Base-by-base conservation (phyloP, 2,329 filamentous ascomycete species). In the Phyllosticta citrichinensis region DNA sequence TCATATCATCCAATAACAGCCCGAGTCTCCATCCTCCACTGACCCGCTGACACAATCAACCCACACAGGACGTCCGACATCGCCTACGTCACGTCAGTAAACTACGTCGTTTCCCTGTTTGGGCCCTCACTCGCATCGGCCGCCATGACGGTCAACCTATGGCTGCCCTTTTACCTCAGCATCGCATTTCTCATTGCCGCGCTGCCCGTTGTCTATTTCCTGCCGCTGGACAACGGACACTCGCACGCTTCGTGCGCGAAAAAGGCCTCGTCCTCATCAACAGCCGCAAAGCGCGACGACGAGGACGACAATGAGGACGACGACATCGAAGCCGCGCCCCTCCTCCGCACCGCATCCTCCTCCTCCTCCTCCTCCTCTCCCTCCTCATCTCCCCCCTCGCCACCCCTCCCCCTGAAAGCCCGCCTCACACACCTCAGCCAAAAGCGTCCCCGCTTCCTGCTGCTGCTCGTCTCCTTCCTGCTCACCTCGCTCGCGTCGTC, bases 401-500 rank as follows among this genome's bases (percentile, higher is more conserved):
- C 22, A 11, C 24, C 58, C 1, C 12, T n/a, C 5, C 10, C 33
- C 6, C 51, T 40, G 8, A 33, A 11, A 19, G 33, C 19, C n/a
- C 58, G 58, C 20, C 3, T 61, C 25, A n/a, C 10, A 17, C 53
- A 56, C n/a, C 50, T 61, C 20, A 27, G 57, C 9, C 5, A 56
- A 5, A 40, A 53, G 14, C 61, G 63, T 25, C 47, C 60, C 1
- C 74, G 72, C 59, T 73, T 74, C 55, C 54, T 72, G 10, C 58
- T 50, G 24, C 64, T 75, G 0, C 64, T 75, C 1, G 61, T 62
- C 12, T 70, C 69, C 0, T 72, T 74, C 60, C 70, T 73, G 24
- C 66, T 74, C 8, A 73, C 71, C 0, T 70, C 71, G 0, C 66
- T 75, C 5, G 73, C 73, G 5, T 74, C 72, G 54, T 73, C 71